These are phyloP conservation scores for Xylariaceae sp. DNA, from an alignment of 2,329 filamentous ascomycete species.

Conservation along the genomic window DNA sequence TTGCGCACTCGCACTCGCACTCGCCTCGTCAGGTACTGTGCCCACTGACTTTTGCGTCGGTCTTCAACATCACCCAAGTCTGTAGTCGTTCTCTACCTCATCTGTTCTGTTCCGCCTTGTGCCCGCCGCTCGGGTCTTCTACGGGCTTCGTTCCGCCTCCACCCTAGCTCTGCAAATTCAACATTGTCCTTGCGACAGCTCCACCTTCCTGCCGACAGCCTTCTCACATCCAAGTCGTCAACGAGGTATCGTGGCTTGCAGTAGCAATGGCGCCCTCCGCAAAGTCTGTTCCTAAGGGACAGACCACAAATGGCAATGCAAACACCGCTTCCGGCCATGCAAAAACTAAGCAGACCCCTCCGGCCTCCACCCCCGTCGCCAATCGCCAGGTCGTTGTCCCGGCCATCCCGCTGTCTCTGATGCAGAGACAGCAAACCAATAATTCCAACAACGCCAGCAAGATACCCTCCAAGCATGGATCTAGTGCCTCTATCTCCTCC, in stretches of 20 bases:
- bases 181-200: not conserved
- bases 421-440: constrained; percentile 23
- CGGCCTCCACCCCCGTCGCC: constrained; percentile 11
- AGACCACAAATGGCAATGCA: constrained; percentile 23
- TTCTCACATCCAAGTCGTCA: not conserved
- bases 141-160: not conserved
- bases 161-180: not conserved
- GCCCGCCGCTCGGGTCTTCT: too few relatives aligned
- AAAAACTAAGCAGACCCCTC: constrained; percentile 20
- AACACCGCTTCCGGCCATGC: constrained; percentile 23
- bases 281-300: constrained; percentile 19
- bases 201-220: not conserved
- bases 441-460: constrained; percentile 10
- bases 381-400: constrained; percentile 27
- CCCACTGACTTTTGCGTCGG: too few relatives aligned
- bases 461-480: constrained; percentile 14
- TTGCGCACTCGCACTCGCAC: too few relatives aligned
- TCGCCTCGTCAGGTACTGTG: too few relatives aligned
- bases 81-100: too few relatives aligned
- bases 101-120: too few relatives aligned
- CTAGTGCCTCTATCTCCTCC: constrained; percentile 13
- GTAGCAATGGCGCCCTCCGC: constrained; percentile 23
- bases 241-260: not conserved
- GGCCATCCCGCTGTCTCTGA: constrained; percentile 30
- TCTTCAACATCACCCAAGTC: too few relatives aligned